Evolutionary conservation across 2,329 filamentous ascomycete genomes (phyloP).

Genomic region (Herpomyces periplanetae): DNA sequence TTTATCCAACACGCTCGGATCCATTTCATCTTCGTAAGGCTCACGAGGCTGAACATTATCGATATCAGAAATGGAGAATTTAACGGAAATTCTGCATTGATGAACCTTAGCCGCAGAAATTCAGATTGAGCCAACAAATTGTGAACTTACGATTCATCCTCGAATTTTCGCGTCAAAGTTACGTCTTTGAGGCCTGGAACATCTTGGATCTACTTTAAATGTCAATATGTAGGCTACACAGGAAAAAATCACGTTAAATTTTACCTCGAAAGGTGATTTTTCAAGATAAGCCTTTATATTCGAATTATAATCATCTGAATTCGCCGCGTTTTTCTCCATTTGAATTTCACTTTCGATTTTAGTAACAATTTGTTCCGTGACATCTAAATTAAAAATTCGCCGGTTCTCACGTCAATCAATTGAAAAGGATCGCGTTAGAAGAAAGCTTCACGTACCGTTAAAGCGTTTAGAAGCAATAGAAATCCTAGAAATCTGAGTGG

Average conservation of each 20-base stretch:
- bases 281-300: conserved; percentile 60
- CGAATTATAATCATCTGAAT: conserved; percentile 25
- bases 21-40: conserved; percentile 16
- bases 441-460: no score
- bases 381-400: conserved; percentile 6
- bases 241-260: conserved; percentile 1
- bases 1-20: conserved; percentile 15
- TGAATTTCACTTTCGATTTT: conserved; percentile 55
- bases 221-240: conserved; percentile 1
- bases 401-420: no score
- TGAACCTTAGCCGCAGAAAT: conserved; percentile 4
- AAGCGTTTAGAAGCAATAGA: no score
- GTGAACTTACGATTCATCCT: conserved; percentile 37
- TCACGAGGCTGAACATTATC: conserved; percentile 14
- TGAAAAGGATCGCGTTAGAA: no score
- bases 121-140: conserved; percentile 1
- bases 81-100: conserved; percentile 22
- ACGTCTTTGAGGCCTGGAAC: conserved; percentile 54
- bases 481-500: no score
- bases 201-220: conserved; percentile 18
- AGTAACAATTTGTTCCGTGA: conserved; percentile 37
- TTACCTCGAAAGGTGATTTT: conserved; percentile 40
- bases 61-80: conserved; percentile 51
- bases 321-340: conserved; percentile 45
- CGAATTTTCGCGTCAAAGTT: conserved; percentile 37